Percentiles rank a stretch among this genome's conserved stretches.
Evolutionary conservation across 345 rosid species (phyloP).

Genomic region (Eucalyptus victrix): DNA sequence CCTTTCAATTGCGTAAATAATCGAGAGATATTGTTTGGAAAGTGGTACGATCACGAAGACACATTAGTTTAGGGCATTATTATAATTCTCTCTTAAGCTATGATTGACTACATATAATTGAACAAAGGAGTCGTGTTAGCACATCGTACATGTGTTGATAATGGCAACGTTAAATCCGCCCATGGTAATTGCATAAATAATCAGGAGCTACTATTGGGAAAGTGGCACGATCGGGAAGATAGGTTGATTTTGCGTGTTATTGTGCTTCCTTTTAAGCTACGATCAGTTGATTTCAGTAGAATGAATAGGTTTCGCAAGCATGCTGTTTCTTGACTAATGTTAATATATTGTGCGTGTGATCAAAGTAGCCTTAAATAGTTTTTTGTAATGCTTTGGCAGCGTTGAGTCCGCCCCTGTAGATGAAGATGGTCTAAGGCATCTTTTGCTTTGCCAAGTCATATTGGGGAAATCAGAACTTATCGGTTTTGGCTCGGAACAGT

Average conservation of each 20-base stretch:
- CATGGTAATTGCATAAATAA: conserved; percentile 25
- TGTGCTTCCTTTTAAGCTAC: neutral
- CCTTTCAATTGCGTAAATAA: neutral
- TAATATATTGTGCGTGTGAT: too few relatives aligned
- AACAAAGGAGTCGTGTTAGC: neutral
- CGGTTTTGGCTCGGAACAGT: conserved; percentile 35
- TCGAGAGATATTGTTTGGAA: neutral
- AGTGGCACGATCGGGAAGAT: too few relatives aligned
- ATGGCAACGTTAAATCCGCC: conserved; percentile 30
- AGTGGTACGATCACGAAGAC: neutral
- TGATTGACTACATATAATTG: neutral
- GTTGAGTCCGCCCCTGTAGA: conserved; percentile 26
- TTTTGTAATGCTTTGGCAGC: conserved; percentile 9
- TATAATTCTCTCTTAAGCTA: neutral
- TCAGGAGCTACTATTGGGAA: neutral
- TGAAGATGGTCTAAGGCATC: conserved; percentile 45
- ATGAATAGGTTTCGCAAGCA: neutral
- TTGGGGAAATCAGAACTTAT: conserved; percentile 63
- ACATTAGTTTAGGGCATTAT: neutral
- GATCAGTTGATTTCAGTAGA: neutral
- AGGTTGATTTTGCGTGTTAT: neutral
- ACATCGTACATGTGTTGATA: neutral
- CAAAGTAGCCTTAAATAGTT: neutral
- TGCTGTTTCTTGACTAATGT: neutral
- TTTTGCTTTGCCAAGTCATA: conserved; percentile 64